Evolutionary conservation across 305 asterid species (phyloP), one percentile per base, ranked within the genome.

Genomic region (Fraxinus albicans): DNA sequence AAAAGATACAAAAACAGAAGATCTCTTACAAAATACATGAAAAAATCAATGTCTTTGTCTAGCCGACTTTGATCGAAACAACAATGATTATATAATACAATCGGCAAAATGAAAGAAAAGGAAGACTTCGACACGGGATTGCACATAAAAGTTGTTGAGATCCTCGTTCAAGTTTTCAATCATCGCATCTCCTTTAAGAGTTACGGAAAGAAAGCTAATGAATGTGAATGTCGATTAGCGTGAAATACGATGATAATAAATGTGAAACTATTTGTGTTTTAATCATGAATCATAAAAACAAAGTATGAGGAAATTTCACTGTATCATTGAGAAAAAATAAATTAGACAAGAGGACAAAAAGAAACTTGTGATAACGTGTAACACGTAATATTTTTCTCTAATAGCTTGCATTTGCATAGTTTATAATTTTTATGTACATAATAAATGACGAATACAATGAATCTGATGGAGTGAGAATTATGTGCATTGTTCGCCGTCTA

Each of bases 401-500:
- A 47, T 47, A 12, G 19, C 6, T 47, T 47, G 58, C 58, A 47
- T 15, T 47, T 47, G n/a, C 58, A 3, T 13, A 12, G 58, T 13
- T 44, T 44, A 44, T 44, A 3, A 44, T n/a, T 47, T 47, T 47
- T 17, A 2, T 13, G 58, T 47, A 47, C 58, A 47, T 13, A 47
- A 47, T 47, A 55, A 55, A 55, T 0, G 65, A 5, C 65, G 1
- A 55, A 55, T 17, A 55, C 9, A n/a, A 55, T 55, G 65, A n/a
- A 55, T 17, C 25, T 55, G 9, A 55, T 6, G 65, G 65, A 55
- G 72, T 60, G 72, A 9, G 84, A 42, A 17, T 79, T 40, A 40
- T 40, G 50, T 40, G 50, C 50, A 40, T 40, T 40, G 50, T 40
- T 65, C 13, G 44, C 35, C 34, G 80, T 70, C 85, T 79, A 77